phyloP scores from a whole-genome alignment of 2,329 filamentous ascomycete species.

The Penicillium sp. region DNA sequence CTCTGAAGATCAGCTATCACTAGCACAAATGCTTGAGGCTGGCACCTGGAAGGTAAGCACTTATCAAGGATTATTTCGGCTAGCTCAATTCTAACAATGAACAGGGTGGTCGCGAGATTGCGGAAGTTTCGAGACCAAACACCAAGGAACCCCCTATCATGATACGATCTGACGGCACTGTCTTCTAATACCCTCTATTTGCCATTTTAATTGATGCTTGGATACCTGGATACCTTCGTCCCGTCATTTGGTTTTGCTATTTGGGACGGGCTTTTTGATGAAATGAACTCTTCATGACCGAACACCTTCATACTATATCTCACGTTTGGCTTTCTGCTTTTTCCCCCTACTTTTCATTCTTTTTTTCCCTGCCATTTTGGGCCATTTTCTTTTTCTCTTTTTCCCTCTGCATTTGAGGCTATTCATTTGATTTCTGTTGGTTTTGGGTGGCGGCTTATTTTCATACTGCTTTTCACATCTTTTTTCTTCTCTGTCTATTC shows the following conservation, averaged over 20 bases:
- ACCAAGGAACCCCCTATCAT: slow-evolving; percentile 96
- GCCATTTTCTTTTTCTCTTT: slow-evolving; percentile 2
- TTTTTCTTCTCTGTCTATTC: not conserved
- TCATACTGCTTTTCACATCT: not conserved
- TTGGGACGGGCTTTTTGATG: slow-evolving; percentile 30
- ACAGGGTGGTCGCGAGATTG: slow-evolving; percentile 88
- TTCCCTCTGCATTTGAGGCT: not conserved
- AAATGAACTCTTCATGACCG: slow-evolving; percentile 22
- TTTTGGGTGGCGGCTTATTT: not conserved
- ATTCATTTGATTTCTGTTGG: not conserved
- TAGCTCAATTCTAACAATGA: slow-evolving; percentile 34
- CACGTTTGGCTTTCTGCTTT: slow-evolving; percentile 3
- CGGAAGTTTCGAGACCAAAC: slow-evolving; percentile 91
- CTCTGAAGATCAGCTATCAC: slow-evolving; percentile 62
- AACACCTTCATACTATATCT: slow-evolving; percentile 6
- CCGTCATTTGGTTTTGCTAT: slow-evolving; percentile 3
- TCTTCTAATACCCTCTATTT: slow-evolving; percentile 64
- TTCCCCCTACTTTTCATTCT: not conserved
- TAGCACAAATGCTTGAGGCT: slow-evolving; percentile 90
- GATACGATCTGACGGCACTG: slow-evolving; percentile 92
- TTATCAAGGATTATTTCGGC: not conserved
- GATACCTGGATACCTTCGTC: slow-evolving; percentile 25
- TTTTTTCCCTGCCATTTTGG: slow-evolving; percentile 9
- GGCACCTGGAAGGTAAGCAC: slow-evolving; percentile 90
- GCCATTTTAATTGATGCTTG: slow-evolving; percentile 25